A percentile compares a stretch with the other conserved stretches of the same genome.
These are phyloP conservation scores for Alnus rubra DNA, from an alignment of 306 rosid species.

Conservation along the genomic window DNA sequence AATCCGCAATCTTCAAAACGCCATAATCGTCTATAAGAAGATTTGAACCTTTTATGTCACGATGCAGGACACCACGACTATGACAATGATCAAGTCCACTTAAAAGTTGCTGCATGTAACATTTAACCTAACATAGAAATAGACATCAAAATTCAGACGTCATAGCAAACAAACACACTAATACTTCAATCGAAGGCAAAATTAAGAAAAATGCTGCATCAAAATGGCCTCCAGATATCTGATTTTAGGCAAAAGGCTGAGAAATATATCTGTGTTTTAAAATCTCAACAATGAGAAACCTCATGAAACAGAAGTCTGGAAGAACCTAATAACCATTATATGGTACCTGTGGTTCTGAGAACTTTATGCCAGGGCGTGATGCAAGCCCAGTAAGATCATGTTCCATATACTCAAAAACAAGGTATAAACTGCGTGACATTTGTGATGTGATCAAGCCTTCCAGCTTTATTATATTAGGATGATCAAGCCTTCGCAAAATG, in stretches of 20 bases:
- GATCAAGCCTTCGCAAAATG: conserved; percentile 87
- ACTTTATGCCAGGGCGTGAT: conserved; percentile 62
- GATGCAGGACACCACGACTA: conserved; percentile 84
- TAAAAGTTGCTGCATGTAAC: conserved; percentile 93
- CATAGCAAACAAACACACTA: not conserved
- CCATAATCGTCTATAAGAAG: conserved; percentile 83
- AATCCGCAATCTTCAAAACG: conserved; percentile 88
- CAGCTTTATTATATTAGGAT: conserved; percentile 84
- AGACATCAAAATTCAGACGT: conserved; percentile 29
- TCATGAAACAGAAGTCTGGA: not conserved
- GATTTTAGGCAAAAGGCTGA: conserved; percentile 5
- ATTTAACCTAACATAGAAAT: conserved; percentile 57
- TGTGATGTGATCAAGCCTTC: conserved; percentile 83
- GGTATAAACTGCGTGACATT: conserved; percentile 81
- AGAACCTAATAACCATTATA: conserved; percentile 10
- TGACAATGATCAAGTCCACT: conserved; percentile 91
- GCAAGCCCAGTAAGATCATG: conserved; percentile 96
- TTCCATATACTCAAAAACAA: conserved; percentile 91
- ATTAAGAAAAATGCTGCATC: conserved; percentile 16
- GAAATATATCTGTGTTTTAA: not conserved
- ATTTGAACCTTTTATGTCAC: conserved; percentile 98
- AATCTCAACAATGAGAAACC: not conserved
- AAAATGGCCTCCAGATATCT: not conserved
- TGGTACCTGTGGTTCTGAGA: conserved; percentile 86
- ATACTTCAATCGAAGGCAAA: conserved; percentile 14